Base-by-base conservation (phyloP, 441 rosid genomes). In the Codiaeum variegatum region DNA sequence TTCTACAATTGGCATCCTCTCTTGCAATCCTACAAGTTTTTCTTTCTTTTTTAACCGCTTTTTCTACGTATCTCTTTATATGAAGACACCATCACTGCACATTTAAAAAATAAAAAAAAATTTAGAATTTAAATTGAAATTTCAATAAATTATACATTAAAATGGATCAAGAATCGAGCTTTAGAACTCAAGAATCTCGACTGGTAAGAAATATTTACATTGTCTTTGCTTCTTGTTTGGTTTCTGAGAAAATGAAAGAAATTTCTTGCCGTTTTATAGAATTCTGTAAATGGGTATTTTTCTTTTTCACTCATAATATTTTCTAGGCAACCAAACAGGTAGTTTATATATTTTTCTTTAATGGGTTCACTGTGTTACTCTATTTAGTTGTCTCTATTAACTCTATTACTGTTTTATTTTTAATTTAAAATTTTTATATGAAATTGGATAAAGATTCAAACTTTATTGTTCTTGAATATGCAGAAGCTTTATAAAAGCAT, bases 111-210 rank as follows among this genome's bases (percentile, higher is more conserved):
- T n/a, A n/a, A 0, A 38, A 12, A 52, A 40, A 40, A 12, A 10
- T 38, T 65, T 65, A 26, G 21, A 42, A 34, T 65, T 44, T 65
- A 0, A 38, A 42, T 26, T 61, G 28, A 32, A 38, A n/a, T 65
- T 44, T 65, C 44, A 26, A 44, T 13, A 23, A 16, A 8, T 13
- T 42, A 5, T 3, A 63, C 3, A 11, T 13, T 19, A 16, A 66
- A 63, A 75, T 81, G 81, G 73, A 62, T 31, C 56, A 31, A 23
- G 79, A 72, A 64, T 46, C 81, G 24, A 29, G 21, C 61, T 80
- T 55, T 40, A 4, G 67, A 0, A 42, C 71, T 47, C 9, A 36
- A 74, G 54, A 73, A 23, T 70, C 78, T 66, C 62, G 73, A 31
- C 74, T 67, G 69, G 82, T 76, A 62, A 68, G 75, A 66, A 24